phyloP scores from a whole-genome alignment of 345 rosid genomes.

The Eutrema yunnanense region DNA sequence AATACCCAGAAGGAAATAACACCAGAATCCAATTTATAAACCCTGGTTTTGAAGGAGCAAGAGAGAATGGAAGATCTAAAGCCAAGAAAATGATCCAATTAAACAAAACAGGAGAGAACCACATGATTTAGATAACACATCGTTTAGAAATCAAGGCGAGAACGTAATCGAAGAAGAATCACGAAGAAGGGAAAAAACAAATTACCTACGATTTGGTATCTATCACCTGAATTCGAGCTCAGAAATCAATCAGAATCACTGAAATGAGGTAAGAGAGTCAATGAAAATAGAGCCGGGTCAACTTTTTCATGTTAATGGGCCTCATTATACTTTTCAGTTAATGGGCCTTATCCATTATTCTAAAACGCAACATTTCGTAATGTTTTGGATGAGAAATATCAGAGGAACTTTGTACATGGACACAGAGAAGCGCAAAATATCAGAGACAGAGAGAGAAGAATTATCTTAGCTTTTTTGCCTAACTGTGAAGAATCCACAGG shows the following conservation, averaged over 20 bases:
- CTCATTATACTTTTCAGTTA: neutral
- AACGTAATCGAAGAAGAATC: neutral
- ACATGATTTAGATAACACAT: neutral
- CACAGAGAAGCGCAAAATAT: conserved; percentile 7
- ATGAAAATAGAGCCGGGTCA: conserved; percentile 7
- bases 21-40: neutral
- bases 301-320: conserved; percentile 1
- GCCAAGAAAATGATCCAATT: neutral
- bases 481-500: conserved; percentile 2
- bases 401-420: too few species aligned
- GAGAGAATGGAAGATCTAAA: neutral
- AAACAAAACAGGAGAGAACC: neutral
- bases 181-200: neutral
- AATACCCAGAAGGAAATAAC: neutral
- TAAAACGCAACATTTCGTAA: conserved; percentile 4
- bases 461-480: neutral
- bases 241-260: neutral
- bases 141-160: neutral
- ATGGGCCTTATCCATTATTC: neutral
- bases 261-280: neutral
- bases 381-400: conserved; percentile 2
- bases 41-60: neutral
- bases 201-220: conserved; percentile 1
- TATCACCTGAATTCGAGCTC: neutral
- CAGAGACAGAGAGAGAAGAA: neutral